Evolutionary conservation across 2,329 filamentous ascomycete species (phyloP).

Genomic region (Botrytis medusae): DNA sequence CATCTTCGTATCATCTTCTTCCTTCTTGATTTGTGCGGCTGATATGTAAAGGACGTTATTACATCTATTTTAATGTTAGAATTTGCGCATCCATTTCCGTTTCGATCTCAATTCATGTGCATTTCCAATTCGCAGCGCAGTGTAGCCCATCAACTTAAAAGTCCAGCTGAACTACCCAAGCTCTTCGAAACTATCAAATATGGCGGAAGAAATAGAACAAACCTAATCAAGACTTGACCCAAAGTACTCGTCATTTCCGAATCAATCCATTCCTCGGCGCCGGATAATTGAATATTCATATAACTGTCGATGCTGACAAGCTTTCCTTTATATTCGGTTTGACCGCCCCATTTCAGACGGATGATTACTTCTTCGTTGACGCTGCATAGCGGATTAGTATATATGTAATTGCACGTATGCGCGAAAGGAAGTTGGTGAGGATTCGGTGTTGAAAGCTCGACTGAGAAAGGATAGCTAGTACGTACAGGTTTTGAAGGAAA

Average conservation of each 20-base stretch:
- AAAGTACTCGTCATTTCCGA: conserved; percentile 81
- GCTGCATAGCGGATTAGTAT: conserved; percentile 45
- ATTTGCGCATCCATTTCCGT: not conserved
- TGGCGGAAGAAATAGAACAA: conserved; percentile 34
- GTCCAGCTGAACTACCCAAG: not conserved
- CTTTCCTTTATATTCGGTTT: conserved; percentile 94
- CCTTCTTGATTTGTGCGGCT: conserved; percentile 52
- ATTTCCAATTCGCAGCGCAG: not conserved
- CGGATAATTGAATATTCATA: conserved; percentile 95
- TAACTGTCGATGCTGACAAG: conserved; percentile 95
- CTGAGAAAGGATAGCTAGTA: conserved; percentile 33
- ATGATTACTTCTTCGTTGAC: conserved; percentile 90
- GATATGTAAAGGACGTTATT: conserved; percentile 98
- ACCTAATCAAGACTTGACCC: conserved; percentile 92
- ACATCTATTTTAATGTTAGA: conserved; percentile 55
- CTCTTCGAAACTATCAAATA: too few species aligned
- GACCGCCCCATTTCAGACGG: conserved; percentile 87
- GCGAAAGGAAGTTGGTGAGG: not conserved
- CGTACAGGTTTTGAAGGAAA: conserved; percentile 88
- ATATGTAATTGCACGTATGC: not conserved
- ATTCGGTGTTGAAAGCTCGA: not conserved
- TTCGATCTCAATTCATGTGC: not conserved
- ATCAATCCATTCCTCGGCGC: conserved; percentile 89
- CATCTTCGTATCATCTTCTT: conserved; percentile 57
- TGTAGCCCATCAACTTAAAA: not conserved